A percentile compares a stretch with the other conserved stretches of the same genome.
Evolutionary conservation across 78 protist genomes (phyloP).

Genomic region (Isochrysis galbana): DNA sequence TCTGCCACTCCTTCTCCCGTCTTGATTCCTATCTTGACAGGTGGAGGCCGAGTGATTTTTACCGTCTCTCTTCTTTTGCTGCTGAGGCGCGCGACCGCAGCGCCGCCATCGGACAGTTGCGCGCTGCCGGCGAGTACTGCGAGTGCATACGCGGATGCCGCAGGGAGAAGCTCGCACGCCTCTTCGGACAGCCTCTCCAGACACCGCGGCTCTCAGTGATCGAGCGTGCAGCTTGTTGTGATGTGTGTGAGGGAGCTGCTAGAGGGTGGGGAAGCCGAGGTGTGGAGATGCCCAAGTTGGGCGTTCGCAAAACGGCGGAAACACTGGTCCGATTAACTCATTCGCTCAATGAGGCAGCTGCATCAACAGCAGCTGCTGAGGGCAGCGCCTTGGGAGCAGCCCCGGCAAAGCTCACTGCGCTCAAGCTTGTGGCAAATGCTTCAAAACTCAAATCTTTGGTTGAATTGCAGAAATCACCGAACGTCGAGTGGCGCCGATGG

Average conservation of each 20-base stretch:
- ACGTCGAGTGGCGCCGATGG: neutral
- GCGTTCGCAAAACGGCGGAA: too few species aligned
- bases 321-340: too few species aligned
- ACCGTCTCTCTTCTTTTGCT: neutral
- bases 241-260: neutral
- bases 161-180: neutral
- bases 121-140: neutral
- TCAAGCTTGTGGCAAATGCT: neutral
- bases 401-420: slow-evolving; percentile 5
- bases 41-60: neutral
- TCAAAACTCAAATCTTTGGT: neutral
- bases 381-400: too few species aligned
- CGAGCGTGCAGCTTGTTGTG: neutral
- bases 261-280: too few species aligned
- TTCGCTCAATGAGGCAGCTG: too few species aligned
- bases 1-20: too few species aligned
- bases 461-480: neutral
- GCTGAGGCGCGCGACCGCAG: neutral
- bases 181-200: neutral
- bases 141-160: neutral
- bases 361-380: too few species aligned
- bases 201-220: too few species aligned
- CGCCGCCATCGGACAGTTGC: neutral
- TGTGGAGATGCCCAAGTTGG: too few species aligned
- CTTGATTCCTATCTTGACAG: too few species aligned